Evolutionary conservation across 2,329 filamentous ascomycete genomes (phyloP), one percentile per base, ranked within the genome.

Genomic region (Phialocephala subalpina): DNA sequence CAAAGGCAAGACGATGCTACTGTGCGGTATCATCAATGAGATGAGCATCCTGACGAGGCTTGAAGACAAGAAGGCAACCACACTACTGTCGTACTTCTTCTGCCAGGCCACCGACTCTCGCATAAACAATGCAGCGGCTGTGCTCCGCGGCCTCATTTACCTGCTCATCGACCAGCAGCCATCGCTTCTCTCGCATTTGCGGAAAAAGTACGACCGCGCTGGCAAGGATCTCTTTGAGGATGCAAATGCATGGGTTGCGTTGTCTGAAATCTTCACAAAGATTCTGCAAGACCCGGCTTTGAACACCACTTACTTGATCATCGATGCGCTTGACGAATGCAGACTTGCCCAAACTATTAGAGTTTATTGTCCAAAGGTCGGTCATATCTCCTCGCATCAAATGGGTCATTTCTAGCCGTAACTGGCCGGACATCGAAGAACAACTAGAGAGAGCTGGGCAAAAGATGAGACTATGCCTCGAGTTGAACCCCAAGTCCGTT

Each of bases 291-390:
- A 83, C 49, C 62, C 67, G 2, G 70, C 11, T 6, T 60, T 80
- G 2, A 18, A 71, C 0, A 67, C 14, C 0, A 74, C 73, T 0
- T 76, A 76, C 65, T 58, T 86, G 4, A 65, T 84, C 12, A 72
- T 86, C 49, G 81, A 85, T 71, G 82, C 81, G 1, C 78, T 85
- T 0, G 82, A 86, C 64, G 82, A 85, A 69, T 83, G 80, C 67
- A 11, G 76, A 69, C 38, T 64, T 70, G 25, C 6, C 53, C 4
- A 4, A 33, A 33, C 29, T 33, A 5, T 9, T 33, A 9, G 4
- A 33, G 9, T 33, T 33, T 33, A 33, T 33, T 9, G 29, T 5
- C 9, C 4, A 33, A 9, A 33, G 4, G 4, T 33, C 29, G 9
- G 4, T 9, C 9, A 9, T 33, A 5, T 33, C 4, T 33, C 29